Evolutionary conservation across 2,329 filamentous ascomycete genomes (phyloP), one percentile per base, ranked within the genome.

Genomic region (Penicillium sp.): DNA sequence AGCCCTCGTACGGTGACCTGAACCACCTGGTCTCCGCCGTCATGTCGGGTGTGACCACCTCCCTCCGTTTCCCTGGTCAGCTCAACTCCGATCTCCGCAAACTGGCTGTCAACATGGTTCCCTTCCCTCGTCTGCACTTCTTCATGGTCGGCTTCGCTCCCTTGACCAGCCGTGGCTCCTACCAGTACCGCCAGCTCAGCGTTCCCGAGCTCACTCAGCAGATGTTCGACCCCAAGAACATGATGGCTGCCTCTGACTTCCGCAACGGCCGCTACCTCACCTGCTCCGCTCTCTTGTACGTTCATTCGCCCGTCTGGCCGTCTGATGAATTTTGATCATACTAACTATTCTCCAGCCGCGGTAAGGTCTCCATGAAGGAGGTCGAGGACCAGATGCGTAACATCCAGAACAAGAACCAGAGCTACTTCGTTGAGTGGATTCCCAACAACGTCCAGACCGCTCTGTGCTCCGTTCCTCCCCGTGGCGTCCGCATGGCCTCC

Each of bases 141-240:
- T 98, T 98, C 84, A 98, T 98, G 93, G 93, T 98, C 71, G 93
- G 93, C 72, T 98, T 98, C 71, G 91, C 93, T 73, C 93, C 93
- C 69, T 82, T 98, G 65, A 98, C 93, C 71, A 94, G 88, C 75
- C 84, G 86, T 72, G 83, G 84, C 62, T 86, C 91, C 57, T 74
- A 94, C 80, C 88, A 87, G 60, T 98, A 97, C 91, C 93, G 93
- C 69, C 91, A 93, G 57, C 86, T 97, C 72, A 90, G 85, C 65
- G 93, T 98, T 49, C 91, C 93, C 43, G 93, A 98, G 80, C 82
- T 98, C 72, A 97, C 93, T 64, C 93, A 98, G 80, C 93, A 98
- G 76, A 97, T 98, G 89, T 98, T 94, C 80, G 93, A 98, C 79
- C 91, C 93, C 66, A 98, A 97, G 89, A 98, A 98, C 85, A 98